Evolutionary conservation across 202 grass and related monocot species (phyloP), one percentile per base, ranked within the genome.

Genomic region (Musa balbisiana): DNA sequence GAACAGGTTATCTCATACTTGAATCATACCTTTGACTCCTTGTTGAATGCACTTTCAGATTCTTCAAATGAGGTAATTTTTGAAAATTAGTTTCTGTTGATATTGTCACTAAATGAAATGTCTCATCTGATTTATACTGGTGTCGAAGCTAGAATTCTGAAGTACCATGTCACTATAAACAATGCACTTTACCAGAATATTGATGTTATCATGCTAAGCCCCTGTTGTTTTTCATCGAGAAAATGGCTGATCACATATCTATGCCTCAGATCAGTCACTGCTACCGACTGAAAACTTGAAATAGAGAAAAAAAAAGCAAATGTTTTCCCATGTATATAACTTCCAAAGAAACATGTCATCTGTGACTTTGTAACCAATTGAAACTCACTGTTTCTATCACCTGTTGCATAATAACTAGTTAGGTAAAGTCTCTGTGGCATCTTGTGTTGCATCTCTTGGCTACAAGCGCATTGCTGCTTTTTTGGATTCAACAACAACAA

Each of bases 1-100:
- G 64, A 78, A 78, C 93, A 97, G 93, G 90, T 99, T 76, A 85
- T 92, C 83, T 85, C 77, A 22, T 99, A 99, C 70, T 80, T 95
- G 82, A 81, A 90, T 51, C 82, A 85, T 53, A 92, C 90, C 79
- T 99, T 99, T 55, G 83, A 83, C 80, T 92, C 96, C 66, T 89
- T 99, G 81, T 80, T 99, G 78, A 90, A 78, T 88, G 89, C 91
- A 73, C 91, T 99, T 79, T 95, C 91, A 69, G 91, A 99, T 91
- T 82, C 87, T 88, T 99, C 91, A 60, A 89, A 99, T 79, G 82
- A 77, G 78, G 96, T 99, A 69, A 82, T 85, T 82, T 50, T 53
- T 81, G 69, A 60, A 73, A 29, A 78, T 79, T 79, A 16, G 26
- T 21, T 55, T 56, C 54, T 22, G n/a, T 33, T 71, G 49, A 76